Evolutionary conservation across 2,329 filamentous ascomycete genomes (phyloP).

Genomic region (Botryosphaeria dothidea): DNA sequence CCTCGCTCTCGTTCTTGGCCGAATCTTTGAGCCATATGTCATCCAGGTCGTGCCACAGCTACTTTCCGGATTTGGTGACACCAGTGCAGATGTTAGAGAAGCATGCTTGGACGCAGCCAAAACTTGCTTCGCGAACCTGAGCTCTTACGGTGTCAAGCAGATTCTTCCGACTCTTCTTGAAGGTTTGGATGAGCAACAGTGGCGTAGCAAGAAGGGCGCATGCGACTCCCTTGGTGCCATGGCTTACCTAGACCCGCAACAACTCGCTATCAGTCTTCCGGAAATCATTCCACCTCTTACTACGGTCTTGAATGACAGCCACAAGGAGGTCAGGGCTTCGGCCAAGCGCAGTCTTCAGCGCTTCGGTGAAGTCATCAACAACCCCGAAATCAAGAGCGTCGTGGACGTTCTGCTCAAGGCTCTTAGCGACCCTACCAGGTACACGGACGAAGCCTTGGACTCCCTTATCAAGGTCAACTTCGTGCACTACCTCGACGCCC

Average conservation of each 20-base stretch:
- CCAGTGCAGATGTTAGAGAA: constrained; percentile 84
- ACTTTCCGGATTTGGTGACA: constrained; percentile 84
- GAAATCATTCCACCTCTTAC: constrained; percentile 97
- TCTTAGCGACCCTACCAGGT: constrained; percentile 93
- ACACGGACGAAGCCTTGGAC: constrained; percentile 93
- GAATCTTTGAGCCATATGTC: constrained; percentile 92
- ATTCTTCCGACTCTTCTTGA: constrained; percentile 89
- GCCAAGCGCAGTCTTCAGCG: constrained; percentile 96
- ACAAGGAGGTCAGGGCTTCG: constrained; percentile 91
- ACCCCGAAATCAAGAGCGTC: constrained; percentile 92
- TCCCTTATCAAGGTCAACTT: constrained; percentile 97
- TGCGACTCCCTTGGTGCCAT: constrained; percentile 96
- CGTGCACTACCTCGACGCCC: constrained; percentile 96
- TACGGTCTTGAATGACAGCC: constrained; percentile 91
- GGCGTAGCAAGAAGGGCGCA: constrained; percentile 97
- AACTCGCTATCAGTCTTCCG: constrained; percentile 86
- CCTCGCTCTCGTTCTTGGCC: constrained; percentile 79
- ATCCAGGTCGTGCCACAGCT: constrained; percentile 93
- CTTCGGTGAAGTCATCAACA: constrained; percentile 97
- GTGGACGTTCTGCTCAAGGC: constrained; percentile 93
- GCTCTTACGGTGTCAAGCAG: constrained; percentile 93
- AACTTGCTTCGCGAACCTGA: constrained; percentile 88
- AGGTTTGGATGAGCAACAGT: constrained; percentile 91
- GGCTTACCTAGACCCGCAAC: constrained; percentile 96
- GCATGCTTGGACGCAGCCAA: constrained; percentile 92